phyloP scores from a whole-genome alignment of 2,329 filamentous ascomycete species.

The Cadophora gregata region DNA sequence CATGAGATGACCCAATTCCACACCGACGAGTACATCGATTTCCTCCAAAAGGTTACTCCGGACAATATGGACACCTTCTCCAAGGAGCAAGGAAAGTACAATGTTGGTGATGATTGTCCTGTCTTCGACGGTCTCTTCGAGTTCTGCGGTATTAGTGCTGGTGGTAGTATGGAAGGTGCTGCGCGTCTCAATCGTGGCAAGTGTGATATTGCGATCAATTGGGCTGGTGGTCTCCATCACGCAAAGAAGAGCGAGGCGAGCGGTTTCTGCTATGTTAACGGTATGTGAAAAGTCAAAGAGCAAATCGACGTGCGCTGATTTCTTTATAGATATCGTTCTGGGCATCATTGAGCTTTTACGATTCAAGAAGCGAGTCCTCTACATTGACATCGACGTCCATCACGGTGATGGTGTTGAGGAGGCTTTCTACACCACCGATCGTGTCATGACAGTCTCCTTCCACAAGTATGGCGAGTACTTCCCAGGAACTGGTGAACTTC shows the following conservation, averaged over 20 bases:
- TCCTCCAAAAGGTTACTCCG: conserved; percentile 91
- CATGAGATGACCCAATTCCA: conserved; percentile 95
- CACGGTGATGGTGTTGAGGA: conserved; percentile 94
- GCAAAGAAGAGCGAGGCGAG: conserved; percentile 96
- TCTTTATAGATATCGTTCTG: conserved; percentile 84
- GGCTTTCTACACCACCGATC: conserved; percentile 90
- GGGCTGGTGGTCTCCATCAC: conserved; percentile 96
- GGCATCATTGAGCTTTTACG: conserved; percentile 91
- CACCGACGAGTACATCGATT: conserved; percentile 93
- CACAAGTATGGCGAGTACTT: conserved; percentile 99
- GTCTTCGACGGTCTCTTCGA: conserved; percentile 98
- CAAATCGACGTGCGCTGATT: conserved; percentile 45
- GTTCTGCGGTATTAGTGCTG: conserved; percentile 93
- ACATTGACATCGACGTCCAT: conserved; percentile 95
- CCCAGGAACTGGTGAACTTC: conserved; percentile 85
- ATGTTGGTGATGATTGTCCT: conserved; percentile 95
- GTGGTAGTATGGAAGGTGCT: conserved; percentile 92
- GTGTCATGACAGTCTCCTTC: conserved; percentile 91
- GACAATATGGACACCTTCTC: conserved; percentile 97
- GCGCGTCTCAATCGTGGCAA: conserved; percentile 88
- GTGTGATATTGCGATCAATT: conserved; percentile 97
- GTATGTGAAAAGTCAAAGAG: conserved; percentile 53
- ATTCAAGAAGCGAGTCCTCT: conserved; percentile 92
- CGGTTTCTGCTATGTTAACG: conserved; percentile 98
- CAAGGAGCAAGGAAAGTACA: conserved; percentile 91